Evolutionary conservation across 768 basidiomycete genomes (phyloP).

Genomic region (Macrolepiota dolichaula): DNA sequence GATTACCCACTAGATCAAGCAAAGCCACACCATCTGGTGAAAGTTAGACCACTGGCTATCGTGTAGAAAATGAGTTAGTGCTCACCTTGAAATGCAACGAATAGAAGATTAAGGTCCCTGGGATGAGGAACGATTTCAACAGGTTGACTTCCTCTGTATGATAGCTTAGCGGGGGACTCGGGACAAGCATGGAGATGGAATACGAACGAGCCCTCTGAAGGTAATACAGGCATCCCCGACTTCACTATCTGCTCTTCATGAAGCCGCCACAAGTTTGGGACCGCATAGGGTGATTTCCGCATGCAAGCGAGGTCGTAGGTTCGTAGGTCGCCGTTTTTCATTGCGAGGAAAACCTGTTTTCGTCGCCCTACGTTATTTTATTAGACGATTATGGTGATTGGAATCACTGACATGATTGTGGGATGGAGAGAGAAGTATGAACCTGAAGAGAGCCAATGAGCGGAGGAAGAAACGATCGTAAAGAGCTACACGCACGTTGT

Average conservation of each 20-base stretch:
- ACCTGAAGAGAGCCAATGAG: conserved; percentile 31
- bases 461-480: conserved; percentile 4
- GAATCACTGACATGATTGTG: conserved; percentile 58
- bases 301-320: conserved; percentile 76
- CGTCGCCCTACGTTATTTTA: conserved; percentile 6
- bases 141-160: conserved; percentile 37
- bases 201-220: conserved; percentile 30
- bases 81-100: conserved; percentile 74
- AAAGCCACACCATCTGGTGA: conserved; percentile 56
- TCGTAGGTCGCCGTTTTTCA: conserved; percentile 56
- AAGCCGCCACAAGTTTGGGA: conserved; percentile 74
- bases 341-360: conserved; percentile 42
- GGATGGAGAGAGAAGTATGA: conserved; percentile 60
- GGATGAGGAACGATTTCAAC: conserved; percentile 69
- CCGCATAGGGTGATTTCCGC: conserved; percentile 59
- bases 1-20: conserved; percentile 48
- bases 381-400: conserved; percentile 7
- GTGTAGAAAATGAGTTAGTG: neutral
- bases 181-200: neutral
- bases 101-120: conserved; percentile 65
- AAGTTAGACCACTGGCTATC: conserved; percentile 5
- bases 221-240: conserved; percentile 30
- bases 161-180: conserved; percentile 6
- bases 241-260: conserved; percentile 57
- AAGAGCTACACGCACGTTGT: conserved; percentile 35